Evolutionary conservation across 1,284 basidiomycete genomes (phyloP), one percentile per base, ranked within the genome.

Genomic region (Rhodotorula sp.): DNA sequence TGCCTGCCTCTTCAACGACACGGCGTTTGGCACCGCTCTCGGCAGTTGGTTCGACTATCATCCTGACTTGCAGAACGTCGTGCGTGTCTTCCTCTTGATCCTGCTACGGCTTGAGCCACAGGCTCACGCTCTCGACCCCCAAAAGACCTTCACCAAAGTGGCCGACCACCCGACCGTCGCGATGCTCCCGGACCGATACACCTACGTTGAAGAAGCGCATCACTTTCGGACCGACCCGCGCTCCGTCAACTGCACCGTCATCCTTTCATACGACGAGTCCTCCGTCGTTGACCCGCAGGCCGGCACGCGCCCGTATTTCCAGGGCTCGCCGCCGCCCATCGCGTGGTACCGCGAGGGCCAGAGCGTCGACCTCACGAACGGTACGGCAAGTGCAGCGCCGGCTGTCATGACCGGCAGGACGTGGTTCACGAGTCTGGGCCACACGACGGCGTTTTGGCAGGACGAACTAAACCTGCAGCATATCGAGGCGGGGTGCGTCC

Each of bases 1-100:
- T 9, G 75, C 75, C 1, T 76, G 75, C 51, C 41, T 76, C 6
- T 76, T 76, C 58, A 67, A 72, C 41, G 64, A 72, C n/a, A 56
- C 63, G 7, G 59, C 66, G 2, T 76, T 74, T 34, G 75, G 75
- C 1, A 66, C 64, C 2, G 74, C 71, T 6, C 71, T 76, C 61
- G 74, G 53, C 1, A 34, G n/a, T 29, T 62, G 70, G 73, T 74
- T 74, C 44, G 70, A 74, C 58, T 72, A 72, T 39, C 73, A 74
- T 37, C 73, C 73, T 5, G 25, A 46, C 15, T 67, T 76, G 22
- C 59, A 61, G 53, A 70, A 73, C 34, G 69, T 67, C 21, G 72
- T 74, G 37, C 29, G 72, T 65, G 0, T 2, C 41, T 29, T 10
- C 1, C 44, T 21, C 21, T 19, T 27, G 34, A 9, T 37, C 22